These are phyloP conservation scores for Asterochloris erici DNA, from an alignment of 139 green algal genomes.

Conservation along the genomic window DNA sequence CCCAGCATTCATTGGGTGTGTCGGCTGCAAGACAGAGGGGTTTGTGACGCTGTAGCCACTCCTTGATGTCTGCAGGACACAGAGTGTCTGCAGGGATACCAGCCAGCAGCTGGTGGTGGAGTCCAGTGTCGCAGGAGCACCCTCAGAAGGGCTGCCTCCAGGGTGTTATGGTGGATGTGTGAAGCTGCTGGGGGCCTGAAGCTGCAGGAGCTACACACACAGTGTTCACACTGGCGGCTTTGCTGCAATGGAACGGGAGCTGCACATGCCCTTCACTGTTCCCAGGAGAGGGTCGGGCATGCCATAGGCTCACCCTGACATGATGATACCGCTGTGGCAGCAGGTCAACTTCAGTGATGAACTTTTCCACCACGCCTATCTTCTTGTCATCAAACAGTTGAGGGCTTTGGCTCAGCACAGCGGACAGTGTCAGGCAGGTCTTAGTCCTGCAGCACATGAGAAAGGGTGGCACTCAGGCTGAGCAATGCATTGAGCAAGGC, in stretches of 20 bases:
- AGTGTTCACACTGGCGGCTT: neutral
- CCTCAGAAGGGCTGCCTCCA: no score
- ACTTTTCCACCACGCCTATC: slow-evolving; percentile 44
- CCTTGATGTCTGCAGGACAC: neutral
- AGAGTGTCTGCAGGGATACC: no score
- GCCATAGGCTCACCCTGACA: slow-evolving; percentile 20
- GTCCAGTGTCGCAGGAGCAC: no score
- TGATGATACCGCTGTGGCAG: slow-evolving; percentile 44
- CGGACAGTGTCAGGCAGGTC: slow-evolving; percentile 24
- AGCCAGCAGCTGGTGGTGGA: no score
- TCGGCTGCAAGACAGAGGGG: neutral
- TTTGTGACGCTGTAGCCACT: neutral
- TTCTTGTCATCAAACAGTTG: slow-evolving; percentile 48
- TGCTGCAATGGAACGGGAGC: neutral
- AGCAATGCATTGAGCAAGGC: no score
- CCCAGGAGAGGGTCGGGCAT: neutral
- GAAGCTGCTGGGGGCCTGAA: neutral
- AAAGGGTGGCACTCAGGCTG: no score
- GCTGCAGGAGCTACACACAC: neutral
- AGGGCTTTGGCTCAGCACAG: slow-evolving; percentile 31
- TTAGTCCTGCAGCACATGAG: no score
- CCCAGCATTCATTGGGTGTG: neutral
- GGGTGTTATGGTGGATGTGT: no score
- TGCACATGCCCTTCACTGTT: no score
- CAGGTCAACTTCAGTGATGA: slow-evolving; percentile 40